phyloP scores from a whole-genome alignment of 106 monocot genomes.

The Platanthera guangdongensis region DNA sequence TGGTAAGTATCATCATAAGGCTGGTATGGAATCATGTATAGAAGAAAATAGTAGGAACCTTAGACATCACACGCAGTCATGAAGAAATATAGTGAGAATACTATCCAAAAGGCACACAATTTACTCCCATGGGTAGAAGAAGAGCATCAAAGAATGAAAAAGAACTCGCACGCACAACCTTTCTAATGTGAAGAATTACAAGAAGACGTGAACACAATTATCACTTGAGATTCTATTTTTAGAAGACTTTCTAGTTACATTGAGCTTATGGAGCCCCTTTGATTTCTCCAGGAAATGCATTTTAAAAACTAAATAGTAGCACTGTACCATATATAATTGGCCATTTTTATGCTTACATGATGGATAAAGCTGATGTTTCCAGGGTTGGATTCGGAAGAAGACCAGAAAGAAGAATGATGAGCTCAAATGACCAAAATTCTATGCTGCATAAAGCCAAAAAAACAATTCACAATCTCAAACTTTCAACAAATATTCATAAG shows the following conservation, averaged over 20 bases:
- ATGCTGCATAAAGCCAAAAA: conserved; percentile 10
- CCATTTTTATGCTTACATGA: conserved; percentile 7
- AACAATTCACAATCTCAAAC: neutral
- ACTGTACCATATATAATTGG: neutral
- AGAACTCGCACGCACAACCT: too few species aligned
- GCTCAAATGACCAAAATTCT: conserved; percentile 24
- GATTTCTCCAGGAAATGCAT: too few species aligned
- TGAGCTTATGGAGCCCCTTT: too few species aligned
- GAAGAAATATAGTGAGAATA: neutral
- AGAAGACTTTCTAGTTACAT: too few species aligned
- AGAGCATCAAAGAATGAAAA: too few species aligned
- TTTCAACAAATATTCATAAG: too few species aligned
- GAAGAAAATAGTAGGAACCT: neutral
- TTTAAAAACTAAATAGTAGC: too few species aligned
- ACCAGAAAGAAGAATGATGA: conserved; percentile 20
- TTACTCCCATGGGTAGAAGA: too few species aligned
- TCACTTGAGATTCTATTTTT: too few species aligned
- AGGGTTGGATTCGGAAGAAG: conserved; percentile 26
- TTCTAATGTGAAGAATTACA: too few species aligned
- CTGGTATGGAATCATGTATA: neutral
- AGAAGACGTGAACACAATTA: neutral
- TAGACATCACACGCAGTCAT: neutral
- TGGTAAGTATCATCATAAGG: too few species aligned
- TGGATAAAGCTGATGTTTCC: conserved; percentile 19
- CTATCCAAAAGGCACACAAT: neutral